Conservation (phyloP, 1,284 basidiomycete genomes). For the Paramarasmius palmivorus region DNA sequence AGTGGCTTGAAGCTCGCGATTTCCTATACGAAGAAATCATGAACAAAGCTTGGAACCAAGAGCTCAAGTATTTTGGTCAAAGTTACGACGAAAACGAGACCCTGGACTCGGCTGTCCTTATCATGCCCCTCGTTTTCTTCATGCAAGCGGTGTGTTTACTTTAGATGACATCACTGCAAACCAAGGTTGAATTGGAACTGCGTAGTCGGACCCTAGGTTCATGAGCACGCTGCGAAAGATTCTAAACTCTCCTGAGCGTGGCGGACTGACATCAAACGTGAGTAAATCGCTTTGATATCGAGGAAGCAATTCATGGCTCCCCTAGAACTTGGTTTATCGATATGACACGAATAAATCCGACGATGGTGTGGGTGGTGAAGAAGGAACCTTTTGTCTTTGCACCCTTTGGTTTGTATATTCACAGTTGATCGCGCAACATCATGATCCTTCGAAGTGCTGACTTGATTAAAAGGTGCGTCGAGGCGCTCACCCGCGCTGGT, state of each 20-base stretch:
- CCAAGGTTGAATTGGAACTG: constrained; percentile 7
- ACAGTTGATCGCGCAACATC: too few species aligned
- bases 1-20: constrained; percentile 80
- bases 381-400: constrained; percentile 83
- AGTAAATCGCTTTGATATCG: constrained; percentile 18
- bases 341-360: constrained; percentile 64
- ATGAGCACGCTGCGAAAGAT: constrained; percentile 80
- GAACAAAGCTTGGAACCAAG: constrained; percentile 76
- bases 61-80: constrained; percentile 70
- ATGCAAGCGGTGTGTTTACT: constrained; percentile 58
- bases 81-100: constrained; percentile 75
- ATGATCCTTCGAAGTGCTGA: too few species aligned
- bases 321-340: constrained; percentile 72
- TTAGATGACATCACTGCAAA: not conserved
- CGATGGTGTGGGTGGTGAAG: constrained; percentile 92
- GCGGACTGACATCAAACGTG: constrained; percentile 86
- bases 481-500: constrained; percentile 85
- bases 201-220: constrained; percentile 84
- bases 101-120: constrained; percentile 74
- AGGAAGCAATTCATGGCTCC: not conserved
- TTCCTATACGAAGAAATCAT: constrained; percentile 84
- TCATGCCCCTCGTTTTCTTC: constrained; percentile 90
- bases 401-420: constrained; percentile 66
- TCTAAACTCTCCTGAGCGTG: constrained; percentile 81
- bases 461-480: constrained; percentile 66